Conservation (phyloP, 139 green algal genomes). For the Tetraselmis chui region DNA sequence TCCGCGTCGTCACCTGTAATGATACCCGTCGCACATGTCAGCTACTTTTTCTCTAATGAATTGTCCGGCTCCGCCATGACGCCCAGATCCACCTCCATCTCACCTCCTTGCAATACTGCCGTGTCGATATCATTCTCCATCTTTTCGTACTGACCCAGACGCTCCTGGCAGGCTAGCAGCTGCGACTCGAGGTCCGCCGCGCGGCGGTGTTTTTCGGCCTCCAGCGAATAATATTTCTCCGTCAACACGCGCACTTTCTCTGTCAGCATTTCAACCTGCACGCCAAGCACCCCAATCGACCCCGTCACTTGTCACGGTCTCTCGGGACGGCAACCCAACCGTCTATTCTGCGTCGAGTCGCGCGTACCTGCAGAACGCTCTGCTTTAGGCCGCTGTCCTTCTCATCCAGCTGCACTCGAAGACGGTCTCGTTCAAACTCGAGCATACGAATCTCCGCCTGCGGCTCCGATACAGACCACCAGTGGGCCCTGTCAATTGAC, state of each 20-base stretch:
- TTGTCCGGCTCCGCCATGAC: no score
- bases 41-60: no score
- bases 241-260: slow-evolving; percentile 32
- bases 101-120: not conserved
- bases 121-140: not conserved
- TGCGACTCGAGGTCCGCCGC: not conserved
- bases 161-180: not conserved
- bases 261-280: slow-evolving; percentile 29
- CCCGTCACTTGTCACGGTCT: not conserved
- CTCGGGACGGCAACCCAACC: not conserved
- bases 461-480: no score
- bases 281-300: not conserved
- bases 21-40: no score
- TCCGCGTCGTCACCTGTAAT: not conserved
- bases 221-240: not conserved
- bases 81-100: no score
- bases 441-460: not conserved
- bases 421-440: not conserved
- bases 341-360: slow-evolving; percentile 18
- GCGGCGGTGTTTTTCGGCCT: not conserved
- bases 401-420: not conserved
- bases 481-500: not conserved
- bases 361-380: not conserved
- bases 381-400: not conserved
- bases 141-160: not conserved